These are phyloP conservation scores for Anethum foeniculum DNA, from an alignment of 140 eudicot genomes.

Conservation along the genomic window DNA sequence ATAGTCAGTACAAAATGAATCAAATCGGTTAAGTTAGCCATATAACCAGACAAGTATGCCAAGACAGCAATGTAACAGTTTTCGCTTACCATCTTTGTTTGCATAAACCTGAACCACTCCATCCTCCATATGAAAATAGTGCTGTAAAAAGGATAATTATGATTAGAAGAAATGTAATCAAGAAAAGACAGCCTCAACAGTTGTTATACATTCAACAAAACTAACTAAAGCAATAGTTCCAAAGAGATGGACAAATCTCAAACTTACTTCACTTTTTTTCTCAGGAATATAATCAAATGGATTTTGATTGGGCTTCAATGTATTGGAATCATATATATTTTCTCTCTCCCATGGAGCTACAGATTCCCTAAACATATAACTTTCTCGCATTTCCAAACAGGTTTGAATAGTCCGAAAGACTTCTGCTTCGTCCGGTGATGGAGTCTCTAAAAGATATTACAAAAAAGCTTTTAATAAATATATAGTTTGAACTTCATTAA, in stretches of 20 bases:
- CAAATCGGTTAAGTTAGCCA: background rate
- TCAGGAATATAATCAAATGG: conserved; percentile 66
- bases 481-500: background rate
- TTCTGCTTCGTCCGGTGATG: conserved; percentile 82
- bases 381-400: conserved; percentile 80
- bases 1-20: conserved; percentile 11
- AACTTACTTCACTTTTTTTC: conserved; percentile 68
- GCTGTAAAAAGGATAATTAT: conserved; percentile 39
- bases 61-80: background rate
- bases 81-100: conserved; percentile 66
- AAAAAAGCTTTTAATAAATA: background rate
- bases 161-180: conserved; percentile 4
- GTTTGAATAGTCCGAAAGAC: conserved; percentile 70
- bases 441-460: conserved; percentile 40
- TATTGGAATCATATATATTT: conserved; percentile 67
- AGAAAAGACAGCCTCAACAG: background rate
- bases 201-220: background rate
- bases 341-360: conserved; percentile 92
- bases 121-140: conserved; percentile 93
- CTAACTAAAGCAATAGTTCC: background rate
- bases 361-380: conserved; percentile 76
- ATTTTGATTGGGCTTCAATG: conserved; percentile 72
- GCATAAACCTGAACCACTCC: conserved; percentile 91
- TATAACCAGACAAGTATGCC: background rate
- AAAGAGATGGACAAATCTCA: background rate